Evolutionary conservation across 768 basidiomycete species (phyloP).

Genomic region (Rhizopogon vulgaris): DNA sequence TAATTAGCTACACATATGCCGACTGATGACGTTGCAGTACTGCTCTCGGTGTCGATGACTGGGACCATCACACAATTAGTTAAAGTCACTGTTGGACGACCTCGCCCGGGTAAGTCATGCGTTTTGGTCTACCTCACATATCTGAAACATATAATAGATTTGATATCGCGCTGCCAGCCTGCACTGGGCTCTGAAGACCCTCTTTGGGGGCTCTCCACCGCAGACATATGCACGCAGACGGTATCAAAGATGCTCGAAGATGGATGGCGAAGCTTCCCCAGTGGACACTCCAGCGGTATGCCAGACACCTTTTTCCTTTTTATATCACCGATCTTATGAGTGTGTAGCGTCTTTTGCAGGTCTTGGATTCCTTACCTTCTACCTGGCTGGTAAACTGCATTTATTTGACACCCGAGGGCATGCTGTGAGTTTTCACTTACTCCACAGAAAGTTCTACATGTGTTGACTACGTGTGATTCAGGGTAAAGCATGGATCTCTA

Average conservation of each 20-base stretch:
- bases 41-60: conserved; percentile 66
- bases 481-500: conserved; percentile 77
- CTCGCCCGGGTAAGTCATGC: conserved; percentile 60
- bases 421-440: conserved; percentile 36
- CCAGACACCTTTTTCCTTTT: neutral
- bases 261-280: conserved; percentile 89
- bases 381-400: conserved; percentile 86
- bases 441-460: neutral
- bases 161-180: conserved; percentile 53
- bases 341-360: conserved; percentile 82
- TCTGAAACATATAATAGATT: conserved; percentile 9
- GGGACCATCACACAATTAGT: conserved; percentile 75
- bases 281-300: conserved; percentile 84
- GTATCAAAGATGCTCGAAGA: conserved; percentile 53
- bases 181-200: conserved; percentile 56
- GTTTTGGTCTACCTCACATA: neutral
- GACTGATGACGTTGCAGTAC: conserved; percentile 34
- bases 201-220: conserved; percentile 61
- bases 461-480: conserved; percentile 14
- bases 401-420: conserved; percentile 80
- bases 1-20: neutral
- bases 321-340: neutral
- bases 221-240: conserved; percentile 72
- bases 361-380: conserved; percentile 82
- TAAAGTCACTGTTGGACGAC: conserved; percentile 84